A percentile compares a stretch with the other conserved stretches of the same genome.
phyloP scores from a whole-genome alignment of 129 eudicot genomes.

The Flaveria linearis region DNA sequence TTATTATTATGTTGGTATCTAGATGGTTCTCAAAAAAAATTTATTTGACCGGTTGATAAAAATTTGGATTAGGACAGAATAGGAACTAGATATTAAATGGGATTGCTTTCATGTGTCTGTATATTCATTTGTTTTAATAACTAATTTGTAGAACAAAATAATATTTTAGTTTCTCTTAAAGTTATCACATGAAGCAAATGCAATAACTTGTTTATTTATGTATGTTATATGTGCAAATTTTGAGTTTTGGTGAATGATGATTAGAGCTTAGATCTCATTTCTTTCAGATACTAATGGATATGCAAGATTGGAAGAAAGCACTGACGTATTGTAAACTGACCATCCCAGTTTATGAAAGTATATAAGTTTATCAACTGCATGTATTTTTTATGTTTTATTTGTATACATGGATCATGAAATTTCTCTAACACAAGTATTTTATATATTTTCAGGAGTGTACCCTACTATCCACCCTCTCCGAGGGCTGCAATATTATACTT shows the following conservation, averaged over 20 bases:
- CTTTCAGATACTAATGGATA: constrained; percentile 72
- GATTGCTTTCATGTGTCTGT: background rate
- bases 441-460: constrained; percentile 62
- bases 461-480: constrained; percentile 72
- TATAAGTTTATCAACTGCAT: constrained; percentile 6
- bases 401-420: constrained; percentile 16
- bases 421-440: background rate
- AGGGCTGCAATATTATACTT: constrained; percentile 83
- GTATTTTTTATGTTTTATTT: background rate
- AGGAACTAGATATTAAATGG: background rate
- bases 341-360: constrained; percentile 82
- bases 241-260: background rate
- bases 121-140: background rate
- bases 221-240: background rate
- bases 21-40: background rate
- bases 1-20: background rate
- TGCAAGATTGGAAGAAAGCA: constrained; percentile 81
- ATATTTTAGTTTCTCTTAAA: background rate
- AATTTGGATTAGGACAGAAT: background rate
- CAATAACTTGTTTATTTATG: background rate
- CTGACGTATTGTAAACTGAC: constrained; percentile 67
- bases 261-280: constrained; percentile 13
- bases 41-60: background rate
- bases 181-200: background rate
- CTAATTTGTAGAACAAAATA: background rate